Percentiles rank a stretch among this genome's conserved stretches.
phyloP scores from a whole-genome alignment of 108 stramenopile genomes.

The Skeletonema tropicum region DNA sequence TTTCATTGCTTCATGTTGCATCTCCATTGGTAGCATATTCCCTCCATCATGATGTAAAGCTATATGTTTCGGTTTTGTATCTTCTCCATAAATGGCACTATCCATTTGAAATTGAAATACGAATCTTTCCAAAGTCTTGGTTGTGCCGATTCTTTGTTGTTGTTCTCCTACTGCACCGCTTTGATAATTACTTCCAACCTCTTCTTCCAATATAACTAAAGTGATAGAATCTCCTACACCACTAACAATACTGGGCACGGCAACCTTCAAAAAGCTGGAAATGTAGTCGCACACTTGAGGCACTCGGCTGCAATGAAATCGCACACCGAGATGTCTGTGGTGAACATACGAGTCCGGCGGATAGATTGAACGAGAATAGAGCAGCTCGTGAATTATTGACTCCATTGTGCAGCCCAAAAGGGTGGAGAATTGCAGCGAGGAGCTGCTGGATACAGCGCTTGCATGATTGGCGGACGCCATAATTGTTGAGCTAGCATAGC shows the following conservation, averaged over 20 bases:
- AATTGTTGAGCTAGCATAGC: too few species aligned
- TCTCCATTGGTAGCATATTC: background rate
- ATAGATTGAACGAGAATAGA: slow-evolving; percentile 48
- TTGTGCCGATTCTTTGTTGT: slow-evolving; percentile 19
- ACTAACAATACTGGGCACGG: slow-evolving; percentile 32
- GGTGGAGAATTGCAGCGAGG: slow-evolving; percentile 22
- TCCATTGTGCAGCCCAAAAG: slow-evolving; percentile 43
- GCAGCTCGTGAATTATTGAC: slow-evolving; percentile 48
- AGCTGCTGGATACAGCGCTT: slow-evolving; percentile 11
- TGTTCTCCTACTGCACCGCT: slow-evolving; percentile 5
- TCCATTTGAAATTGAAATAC: slow-evolving; percentile 46
- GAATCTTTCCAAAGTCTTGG: slow-evolving; percentile 43
- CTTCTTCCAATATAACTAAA: slow-evolving; percentile 52
- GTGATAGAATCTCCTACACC: slow-evolving; percentile 31
- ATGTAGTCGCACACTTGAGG: slow-evolving; percentile 48
- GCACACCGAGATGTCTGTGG: slow-evolving; percentile 44
- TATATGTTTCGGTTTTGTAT: background rate
- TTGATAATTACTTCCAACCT: background rate
- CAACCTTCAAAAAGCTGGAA: slow-evolving; percentile 41
- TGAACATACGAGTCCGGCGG: slow-evolving; percentile 48
- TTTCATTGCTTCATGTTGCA: slow-evolving; percentile 8
- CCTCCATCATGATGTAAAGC: slow-evolving; percentile 8
- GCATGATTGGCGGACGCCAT: slow-evolving; percentile 12
- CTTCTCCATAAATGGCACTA: slow-evolving; percentile 1
- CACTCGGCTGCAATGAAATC: slow-evolving; percentile 44